Percentiles rank a stretch among this genome's conserved stretches.
phyloP scores from a whole-genome alignment of 2,329 filamentous ascomycete genomes.

The Ascochyta pisi region DNA sequence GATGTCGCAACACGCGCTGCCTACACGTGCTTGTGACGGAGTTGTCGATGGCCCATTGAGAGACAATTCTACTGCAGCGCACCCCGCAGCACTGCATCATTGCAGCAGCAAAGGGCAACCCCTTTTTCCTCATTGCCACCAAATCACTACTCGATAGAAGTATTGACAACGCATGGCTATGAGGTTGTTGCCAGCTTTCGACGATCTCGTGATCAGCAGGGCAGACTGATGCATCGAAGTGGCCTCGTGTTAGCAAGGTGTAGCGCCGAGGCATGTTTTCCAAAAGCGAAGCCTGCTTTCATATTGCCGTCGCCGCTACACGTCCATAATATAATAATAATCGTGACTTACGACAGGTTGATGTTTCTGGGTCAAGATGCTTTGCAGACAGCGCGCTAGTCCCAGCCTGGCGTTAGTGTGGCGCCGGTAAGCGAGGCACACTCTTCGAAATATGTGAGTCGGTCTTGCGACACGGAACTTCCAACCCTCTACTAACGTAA shows the following conservation, averaged over 20 bases:
- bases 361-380: not conserved
- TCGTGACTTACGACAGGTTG: not conserved
- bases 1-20: not conserved
- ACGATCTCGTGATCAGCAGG: not conserved
- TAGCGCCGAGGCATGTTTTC: no score
- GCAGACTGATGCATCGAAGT: not conserved
- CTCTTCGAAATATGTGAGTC: not conserved
- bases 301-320: no score
- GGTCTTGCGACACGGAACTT: conserved; percentile 20
- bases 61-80: not conserved
- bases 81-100: not conserved
- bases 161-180: not conserved
- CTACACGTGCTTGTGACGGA: not conserved
- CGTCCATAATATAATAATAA: not conserved
- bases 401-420: not conserved
- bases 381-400: not conserved
- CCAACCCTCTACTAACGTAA: conserved; percentile 43
- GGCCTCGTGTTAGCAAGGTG: no score
- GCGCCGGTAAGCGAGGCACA: not conserved
- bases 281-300: no score
- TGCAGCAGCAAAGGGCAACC: not conserved
- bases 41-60: not conserved
- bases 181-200: not conserved
- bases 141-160: not conserved
- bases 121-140: not conserved